Conservation (phyloP, 129 eudicot genomes). For the Saussurea involucrata region DNA sequence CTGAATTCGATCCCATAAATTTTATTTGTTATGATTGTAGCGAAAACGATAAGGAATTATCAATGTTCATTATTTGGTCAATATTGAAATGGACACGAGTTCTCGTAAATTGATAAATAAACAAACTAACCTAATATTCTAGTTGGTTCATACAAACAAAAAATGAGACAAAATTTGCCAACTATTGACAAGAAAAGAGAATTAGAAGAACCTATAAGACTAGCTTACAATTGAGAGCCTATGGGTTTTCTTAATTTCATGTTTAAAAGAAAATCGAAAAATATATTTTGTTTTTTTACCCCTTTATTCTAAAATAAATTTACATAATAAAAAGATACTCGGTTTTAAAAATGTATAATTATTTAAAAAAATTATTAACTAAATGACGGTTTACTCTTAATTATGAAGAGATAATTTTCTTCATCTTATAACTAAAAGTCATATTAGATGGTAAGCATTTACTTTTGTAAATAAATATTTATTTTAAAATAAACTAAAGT, state of each 20-base stretch:
- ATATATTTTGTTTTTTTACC: no score
- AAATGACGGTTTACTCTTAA: no score
- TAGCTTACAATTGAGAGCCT: constrained; percentile 19
- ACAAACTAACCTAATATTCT: background rate
- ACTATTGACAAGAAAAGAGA: constrained; percentile 23
- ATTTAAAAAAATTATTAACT: no score
- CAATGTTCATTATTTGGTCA: constrained; percentile 1
- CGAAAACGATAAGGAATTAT: background rate
- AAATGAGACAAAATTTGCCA: constrained; percentile 11
- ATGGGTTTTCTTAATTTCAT: background rate
- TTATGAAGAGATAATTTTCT: no score
- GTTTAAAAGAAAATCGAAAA: background rate
- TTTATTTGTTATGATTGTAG: background rate
- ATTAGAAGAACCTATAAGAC: constrained; percentile 17
- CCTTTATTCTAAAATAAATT: no score
- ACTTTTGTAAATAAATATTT: no score
- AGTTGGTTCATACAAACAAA: background rate
- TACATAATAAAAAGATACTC: no score
- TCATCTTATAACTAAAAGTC: no score
- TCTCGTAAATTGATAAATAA: background rate
- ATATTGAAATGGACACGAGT: constrained; percentile 20
- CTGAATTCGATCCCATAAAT: background rate
- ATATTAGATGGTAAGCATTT: no score
- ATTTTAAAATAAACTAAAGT: no score
- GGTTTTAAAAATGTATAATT: no score